Base-by-base conservation (phyloP, 768 basidiomycete species). In the Termitomyces sp. region DNA sequence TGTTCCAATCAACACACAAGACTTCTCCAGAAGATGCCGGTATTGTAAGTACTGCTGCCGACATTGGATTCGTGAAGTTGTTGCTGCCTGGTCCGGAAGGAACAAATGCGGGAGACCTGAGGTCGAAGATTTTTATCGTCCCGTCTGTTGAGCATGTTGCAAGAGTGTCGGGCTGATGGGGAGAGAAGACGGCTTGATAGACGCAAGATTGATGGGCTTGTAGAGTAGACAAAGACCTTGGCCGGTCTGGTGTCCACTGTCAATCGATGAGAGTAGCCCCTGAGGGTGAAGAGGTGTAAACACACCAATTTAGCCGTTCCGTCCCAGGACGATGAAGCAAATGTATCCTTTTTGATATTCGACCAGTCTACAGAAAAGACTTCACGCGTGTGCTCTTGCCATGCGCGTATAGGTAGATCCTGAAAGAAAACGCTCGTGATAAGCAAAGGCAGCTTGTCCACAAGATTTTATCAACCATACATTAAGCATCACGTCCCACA, bases 291-390 rank as follows among this genome's bases (percentile, higher is more conserved):
- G 5, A 20, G 28, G 23, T 35, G 28, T 47, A 5, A 5, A 78
- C 91, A 50, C 62, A 95, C 95, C 50, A 97, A 67, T 75, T 97
- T 98, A 44, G 95, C 82, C 14, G 80, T 82, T 30, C 93, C 93
- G 68, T 98, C 96, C 95, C 95, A 98, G 13, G 89, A 92, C 28
- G 91, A 83, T 12, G 94, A 94, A 9, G 81, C 83, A 70, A 97
- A 95, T 0, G 83, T 82, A 63, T 93, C 89, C 70, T 96, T 97
- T 66, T 88, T 86, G 61, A 95, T 72, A 73, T 97, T 98, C 62
- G 89, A 94, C 95, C 96, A 98, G 71, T 98, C 93, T 5, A 98
- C 85, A 12, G 89, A 89, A 76, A 92, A 95, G 7, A 95, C 93
- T 70, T 98, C 96, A 52, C 88, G 84, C 13, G 87, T 85, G 72